A percentile compares a stretch with the other conserved stretches of the same genome.
Conservation (phyloP, 352 stramenopile genomes). For the Phytophthora macrochlamydospora region DNA sequence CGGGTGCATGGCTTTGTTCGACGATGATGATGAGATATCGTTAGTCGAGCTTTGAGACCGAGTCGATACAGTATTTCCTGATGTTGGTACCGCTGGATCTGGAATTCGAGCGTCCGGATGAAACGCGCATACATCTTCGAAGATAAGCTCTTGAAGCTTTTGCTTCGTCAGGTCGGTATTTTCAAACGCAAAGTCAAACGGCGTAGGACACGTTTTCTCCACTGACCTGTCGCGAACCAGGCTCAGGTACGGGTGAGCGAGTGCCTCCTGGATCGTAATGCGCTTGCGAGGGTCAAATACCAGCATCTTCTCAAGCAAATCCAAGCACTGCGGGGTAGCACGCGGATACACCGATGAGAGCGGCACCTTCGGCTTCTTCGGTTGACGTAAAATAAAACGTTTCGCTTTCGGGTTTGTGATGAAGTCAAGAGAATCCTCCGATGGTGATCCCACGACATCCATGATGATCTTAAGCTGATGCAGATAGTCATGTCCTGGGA, state of each 20-base stretch:
- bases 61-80: constrained; percentile 21
- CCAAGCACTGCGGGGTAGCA: constrained; percentile 79
- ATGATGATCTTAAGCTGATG: constrained; percentile 92
- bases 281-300: constrained; percentile 91
- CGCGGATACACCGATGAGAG: constrained; percentile 88
- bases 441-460: constrained; percentile 84
- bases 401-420: constrained; percentile 91
- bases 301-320: constrained; percentile 94
- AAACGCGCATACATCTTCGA: constrained; percentile 90
- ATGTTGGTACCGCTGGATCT: constrained; percentile 30
- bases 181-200: constrained; percentile 89
- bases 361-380: constrained; percentile 85
- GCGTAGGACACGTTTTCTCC: constrained; percentile 77
- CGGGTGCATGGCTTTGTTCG: constrained; percentile 18
- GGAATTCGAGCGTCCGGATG: constrained; percentile 79
- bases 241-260: constrained; percentile 82
- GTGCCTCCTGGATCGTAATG: constrained; percentile 79
- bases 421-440: constrained; percentile 83
- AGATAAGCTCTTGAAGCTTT: constrained; percentile 92
- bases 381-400: constrained; percentile 87
- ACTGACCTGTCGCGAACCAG: constrained; percentile 73
- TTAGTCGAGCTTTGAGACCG: constrained; percentile 16
- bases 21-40: constrained; percentile 22
- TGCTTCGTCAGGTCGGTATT: constrained; percentile 90
- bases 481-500: constrained; percentile 87